These are phyloP conservation scores for Pseudocercospora crystallina DNA, from an alignment of 2,329 filamentous ascomycete genomes.

Conservation along the genomic window DNA sequence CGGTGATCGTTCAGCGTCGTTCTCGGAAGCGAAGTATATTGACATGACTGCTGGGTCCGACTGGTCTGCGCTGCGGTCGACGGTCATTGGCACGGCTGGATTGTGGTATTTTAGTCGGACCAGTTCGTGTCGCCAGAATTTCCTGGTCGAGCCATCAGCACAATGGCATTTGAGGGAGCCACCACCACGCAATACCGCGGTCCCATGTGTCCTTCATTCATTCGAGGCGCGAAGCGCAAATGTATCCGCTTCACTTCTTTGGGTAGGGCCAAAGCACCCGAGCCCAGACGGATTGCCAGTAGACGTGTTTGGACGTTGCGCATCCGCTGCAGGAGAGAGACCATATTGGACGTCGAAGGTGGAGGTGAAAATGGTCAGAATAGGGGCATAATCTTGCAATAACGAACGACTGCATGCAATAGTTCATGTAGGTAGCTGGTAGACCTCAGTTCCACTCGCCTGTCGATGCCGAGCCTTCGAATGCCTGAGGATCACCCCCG, in stretches of 20 bases:
- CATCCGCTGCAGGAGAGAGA: conserved; percentile 66
- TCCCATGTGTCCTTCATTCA: conserved; percentile 69
- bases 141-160: conserved; percentile 51
- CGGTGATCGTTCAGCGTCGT: conserved; percentile 29
- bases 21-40: conserved; percentile 56
- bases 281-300: conserved; percentile 72
- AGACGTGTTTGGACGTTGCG: conserved; percentile 72
- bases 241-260: conserved; percentile 72
- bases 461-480: no score
- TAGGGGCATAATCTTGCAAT: no score
- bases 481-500: no score
- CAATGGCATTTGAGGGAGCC: conserved; percentile 29
- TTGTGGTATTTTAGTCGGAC: conserved; percentile 94
- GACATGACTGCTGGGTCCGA: conserved; percentile 61
- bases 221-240: conserved; percentile 65
- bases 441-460: no score
- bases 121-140: conserved; percentile 83
- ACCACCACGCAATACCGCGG: conserved; percentile 56
- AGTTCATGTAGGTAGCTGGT: no score
- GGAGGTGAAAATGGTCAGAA: no score
- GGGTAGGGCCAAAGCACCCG: conserved; percentile 79
- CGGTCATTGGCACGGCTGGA: conserved; percentile 76
- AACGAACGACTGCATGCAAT: no score
- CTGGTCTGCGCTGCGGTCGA: conserved; percentile 66
- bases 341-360: conserved; percentile 42